A percentile compares a stretch with the other conserved stretches of the same genome.
phyloP scores from a whole-genome alignment of 495 filamentous ascomycete species.

The Penicillium chermesinum region DNA sequence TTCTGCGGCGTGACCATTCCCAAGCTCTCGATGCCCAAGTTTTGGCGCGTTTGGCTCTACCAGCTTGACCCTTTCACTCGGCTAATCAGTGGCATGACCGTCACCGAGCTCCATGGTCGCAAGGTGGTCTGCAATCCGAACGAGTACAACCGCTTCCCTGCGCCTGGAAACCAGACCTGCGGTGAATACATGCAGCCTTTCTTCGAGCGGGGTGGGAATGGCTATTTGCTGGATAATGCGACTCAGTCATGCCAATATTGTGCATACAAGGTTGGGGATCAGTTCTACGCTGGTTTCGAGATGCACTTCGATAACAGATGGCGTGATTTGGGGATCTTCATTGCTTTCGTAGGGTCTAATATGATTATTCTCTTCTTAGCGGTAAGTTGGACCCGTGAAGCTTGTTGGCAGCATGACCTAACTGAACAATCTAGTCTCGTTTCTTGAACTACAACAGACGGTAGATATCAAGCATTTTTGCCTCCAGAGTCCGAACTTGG shows the following conservation, averaged over 20 bases:
- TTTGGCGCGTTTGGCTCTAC: constrained; percentile 80
- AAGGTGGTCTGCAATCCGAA: constrained; percentile 49
- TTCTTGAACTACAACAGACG: constrained; percentile 63
- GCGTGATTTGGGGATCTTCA: constrained; percentile 74
- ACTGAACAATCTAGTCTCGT: constrained; percentile 45
- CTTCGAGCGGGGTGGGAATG: constrained; percentile 58
- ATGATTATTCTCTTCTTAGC: constrained; percentile 69
- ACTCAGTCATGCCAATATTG: constrained; percentile 69
- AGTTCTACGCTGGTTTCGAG: constrained; percentile 65
- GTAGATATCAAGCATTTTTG: constrained; percentile 22
- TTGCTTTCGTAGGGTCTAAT: constrained; percentile 69
- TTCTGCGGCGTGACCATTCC: constrained; percentile 85
- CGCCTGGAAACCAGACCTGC: constrained; percentile 58
- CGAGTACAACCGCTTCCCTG: constrained; percentile 59
- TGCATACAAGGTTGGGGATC: constrained; percentile 68
- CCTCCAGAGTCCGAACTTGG: neutral
- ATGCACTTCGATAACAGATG: constrained; percentile 64
- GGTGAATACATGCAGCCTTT: constrained; percentile 69
- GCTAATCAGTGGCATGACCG: constrained; percentile 72
- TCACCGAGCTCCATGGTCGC: constrained; percentile 65
- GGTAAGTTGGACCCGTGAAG: constrained; percentile 12
- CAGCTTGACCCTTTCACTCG: constrained; percentile 80
- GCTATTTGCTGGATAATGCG: constrained; percentile 57
- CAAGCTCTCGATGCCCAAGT: constrained; percentile 64
- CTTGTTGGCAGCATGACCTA: constrained; percentile 10